Evolutionary conservation across 2,329 filamentous ascomycete genomes (phyloP).

Genomic region (Lasiodiplodia citricola): DNA sequence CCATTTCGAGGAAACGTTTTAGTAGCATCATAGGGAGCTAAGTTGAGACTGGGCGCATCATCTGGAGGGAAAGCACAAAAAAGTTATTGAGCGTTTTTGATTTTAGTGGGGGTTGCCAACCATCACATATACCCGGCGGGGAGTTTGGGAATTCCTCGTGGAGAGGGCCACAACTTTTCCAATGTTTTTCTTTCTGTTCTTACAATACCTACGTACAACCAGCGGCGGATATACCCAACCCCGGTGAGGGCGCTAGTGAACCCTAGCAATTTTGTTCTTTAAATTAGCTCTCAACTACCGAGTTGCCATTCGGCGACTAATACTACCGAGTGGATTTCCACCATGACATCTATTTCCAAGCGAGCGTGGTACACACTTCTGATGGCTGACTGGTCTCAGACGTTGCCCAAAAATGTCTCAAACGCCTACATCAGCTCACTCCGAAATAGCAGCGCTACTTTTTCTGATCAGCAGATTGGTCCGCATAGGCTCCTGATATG

Average conservation of each 20-base stretch:
- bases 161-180: slow-evolving; percentile 35
- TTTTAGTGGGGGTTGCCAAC: background rate
- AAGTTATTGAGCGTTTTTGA: slow-evolving; percentile 23
- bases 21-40: slow-evolving; percentile 7
- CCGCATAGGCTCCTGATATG: background rate
- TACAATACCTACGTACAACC: slow-evolving; percentile 35
- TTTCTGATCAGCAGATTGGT: background rate
- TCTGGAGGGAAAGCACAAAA: slow-evolving; percentile 12
- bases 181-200: slow-evolving; percentile 28
- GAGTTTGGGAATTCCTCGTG: slow-evolving; percentile 35
- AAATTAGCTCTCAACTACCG: background rate
- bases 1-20: slow-evolving; percentile 12
- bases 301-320: background rate
- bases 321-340: slow-evolving; percentile 10
- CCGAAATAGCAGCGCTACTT: background rate
- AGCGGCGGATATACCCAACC: slow-evolving; percentile 44
- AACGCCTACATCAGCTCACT: too few relatives aligned
- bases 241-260: slow-evolving; percentile 39
- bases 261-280: slow-evolving; percentile 22
- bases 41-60: slow-evolving; percentile 11
- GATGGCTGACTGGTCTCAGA: background rate
- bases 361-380: background rate
- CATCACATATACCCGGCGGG: slow-evolving; percentile 41
- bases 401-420: background rate
- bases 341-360: background rate